A percentile compares a stretch with the other conserved stretches of the same genome.
Evolutionary conservation across 192 early-diverging fungal genomes (phyloP).

Genomic region (Umbelopsis isabellina): DNA sequence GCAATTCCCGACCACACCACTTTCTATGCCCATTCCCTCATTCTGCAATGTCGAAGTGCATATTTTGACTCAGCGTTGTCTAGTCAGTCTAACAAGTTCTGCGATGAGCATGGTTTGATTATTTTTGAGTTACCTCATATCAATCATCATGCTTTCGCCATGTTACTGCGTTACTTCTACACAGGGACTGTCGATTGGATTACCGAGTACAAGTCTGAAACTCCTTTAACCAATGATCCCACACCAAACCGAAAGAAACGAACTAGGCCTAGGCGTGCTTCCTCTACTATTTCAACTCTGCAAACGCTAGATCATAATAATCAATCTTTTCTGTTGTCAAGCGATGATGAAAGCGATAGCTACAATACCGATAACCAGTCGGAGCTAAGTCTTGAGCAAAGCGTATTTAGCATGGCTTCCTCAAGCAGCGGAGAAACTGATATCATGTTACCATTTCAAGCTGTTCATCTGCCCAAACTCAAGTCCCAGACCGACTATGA

Average conservation of each 20-base stretch:
- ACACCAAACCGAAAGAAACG: background rate
- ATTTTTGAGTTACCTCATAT: slow-evolving; percentile 29
- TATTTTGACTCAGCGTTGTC: slow-evolving; percentile 27
- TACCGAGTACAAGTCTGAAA: slow-evolving; percentile 1
- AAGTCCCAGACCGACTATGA: slow-evolving; percentile 15
- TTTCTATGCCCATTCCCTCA: slow-evolving; percentile 26
- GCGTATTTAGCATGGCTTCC: slow-evolving; percentile 1
- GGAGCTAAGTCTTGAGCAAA: slow-evolving; percentile 5
- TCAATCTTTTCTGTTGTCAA: background rate
- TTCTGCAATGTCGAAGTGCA: slow-evolving; percentile 19
- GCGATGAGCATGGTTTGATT: slow-evolving; percentile 13
- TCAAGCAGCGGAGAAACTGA: slow-evolving; percentile 15
- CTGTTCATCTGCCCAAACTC: background rate
- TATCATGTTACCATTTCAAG: background rate
- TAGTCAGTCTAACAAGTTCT: background rate
- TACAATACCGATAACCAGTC: background rate
- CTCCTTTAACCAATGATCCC: background rate
- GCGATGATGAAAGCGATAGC: slow-evolving; percentile 19
- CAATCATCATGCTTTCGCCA: slow-evolving; percentile 22
- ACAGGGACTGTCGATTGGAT: slow-evolving; percentile 20
- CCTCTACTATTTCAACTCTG: background rate
- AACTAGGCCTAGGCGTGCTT: background rate
- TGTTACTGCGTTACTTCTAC: slow-evolving; percentile 23
- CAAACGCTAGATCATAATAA: background rate
- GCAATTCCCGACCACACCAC: slow-evolving; percentile 9